These are phyloP conservation scores for Cyberlindnera samutprakarnensis DNA, from an alignment of 805 yeast genomes.

Conservation along the genomic window DNA sequence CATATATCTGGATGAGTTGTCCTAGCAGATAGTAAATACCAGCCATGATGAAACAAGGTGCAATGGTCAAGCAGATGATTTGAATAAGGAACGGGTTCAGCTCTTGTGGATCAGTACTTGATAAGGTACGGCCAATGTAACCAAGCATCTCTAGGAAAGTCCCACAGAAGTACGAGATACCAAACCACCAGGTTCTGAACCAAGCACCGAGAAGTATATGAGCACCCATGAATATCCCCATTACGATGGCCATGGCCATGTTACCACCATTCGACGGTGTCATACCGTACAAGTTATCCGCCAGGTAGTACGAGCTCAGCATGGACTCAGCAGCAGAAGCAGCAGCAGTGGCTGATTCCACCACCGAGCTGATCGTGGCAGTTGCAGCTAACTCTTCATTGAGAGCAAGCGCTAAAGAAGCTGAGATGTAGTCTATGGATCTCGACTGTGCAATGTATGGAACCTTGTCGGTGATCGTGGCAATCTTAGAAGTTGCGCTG, in stretches of 20 bases:
- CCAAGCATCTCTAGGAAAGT: slow-evolving; percentile 58
- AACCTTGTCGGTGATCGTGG: slow-evolving; percentile 12
- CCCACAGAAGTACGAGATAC: slow-evolving; percentile 48
- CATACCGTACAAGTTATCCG: slow-evolving; percentile 28
- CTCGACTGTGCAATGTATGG: slow-evolving; percentile 12
- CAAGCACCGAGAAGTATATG: slow-evolving; percentile 38
- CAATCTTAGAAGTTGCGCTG: slow-evolving; percentile 10
- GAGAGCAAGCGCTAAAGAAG: slow-evolving; percentile 10
- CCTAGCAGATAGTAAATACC: slow-evolving; percentile 71
- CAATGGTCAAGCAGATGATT: slow-evolving; percentile 61
- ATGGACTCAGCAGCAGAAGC: slow-evolving; percentile 9
- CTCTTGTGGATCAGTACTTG: slow-evolving; percentile 29
- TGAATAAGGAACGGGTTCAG: slow-evolving; percentile 49
- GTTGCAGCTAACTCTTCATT: slow-evolving; percentile 12
- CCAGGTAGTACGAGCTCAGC: slow-evolving; percentile 5
- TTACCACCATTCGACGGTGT: slow-evolving; percentile 53
- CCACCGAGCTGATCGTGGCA: slow-evolving; percentile 4
- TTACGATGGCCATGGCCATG: slow-evolving; percentile 44
- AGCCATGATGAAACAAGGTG: slow-evolving; percentile 81
- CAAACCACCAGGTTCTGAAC: slow-evolving; percentile 60
- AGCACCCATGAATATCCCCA: slow-evolving; percentile 36
- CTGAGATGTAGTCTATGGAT: slow-evolving; percentile 11
- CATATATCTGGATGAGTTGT: slow-evolving; percentile 56
- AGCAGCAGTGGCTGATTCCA: slow-evolving; percentile 8
- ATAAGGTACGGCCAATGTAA: slow-evolving; percentile 50